Percentiles rank a stretch among this genome's conserved stretches.
Evolutionary conservation across 305 asterid genomes (phyloP).

Genomic region (Solanum aculeatissimum): DNA sequence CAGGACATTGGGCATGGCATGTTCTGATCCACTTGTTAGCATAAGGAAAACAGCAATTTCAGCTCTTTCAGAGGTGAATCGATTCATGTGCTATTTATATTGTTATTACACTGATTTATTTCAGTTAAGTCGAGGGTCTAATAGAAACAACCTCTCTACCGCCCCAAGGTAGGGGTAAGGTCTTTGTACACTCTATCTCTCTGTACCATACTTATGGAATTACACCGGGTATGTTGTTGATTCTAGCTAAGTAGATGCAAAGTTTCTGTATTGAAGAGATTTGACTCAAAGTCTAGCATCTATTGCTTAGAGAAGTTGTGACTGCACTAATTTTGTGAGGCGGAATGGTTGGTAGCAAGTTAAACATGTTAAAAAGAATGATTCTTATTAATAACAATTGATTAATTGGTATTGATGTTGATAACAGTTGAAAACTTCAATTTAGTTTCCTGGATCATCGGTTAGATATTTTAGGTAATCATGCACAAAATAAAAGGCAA

Average conservation of each 20-base stretch:
- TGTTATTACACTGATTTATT: neutral
- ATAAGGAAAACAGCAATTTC: slow-evolving; percentile 78
- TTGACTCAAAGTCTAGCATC: neutral
- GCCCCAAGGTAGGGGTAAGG: neutral
- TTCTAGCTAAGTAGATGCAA: neutral
- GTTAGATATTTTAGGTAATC: neutral
- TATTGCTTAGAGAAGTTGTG: neutral
- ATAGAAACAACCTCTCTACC: neutral
- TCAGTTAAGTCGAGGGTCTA: neutral
- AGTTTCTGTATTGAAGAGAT: neutral
- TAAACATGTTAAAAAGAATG: neutral
- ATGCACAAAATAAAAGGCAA: neutral
- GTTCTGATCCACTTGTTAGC: slow-evolving; percentile 96
- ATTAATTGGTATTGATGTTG: neutral
- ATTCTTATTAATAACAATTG: neutral
- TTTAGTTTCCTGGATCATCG: neutral
- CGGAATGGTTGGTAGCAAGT: neutral
- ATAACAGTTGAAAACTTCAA: neutral
- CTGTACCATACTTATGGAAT: neutral
- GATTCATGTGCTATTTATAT: neutral
- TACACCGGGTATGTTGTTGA: neutral
- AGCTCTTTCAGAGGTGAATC: slow-evolving; percentile 87
- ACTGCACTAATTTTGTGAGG: neutral
- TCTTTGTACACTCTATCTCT: neutral
- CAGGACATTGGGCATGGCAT: slow-evolving; percentile 73